These are phyloP conservation scores for Monosporozyma servazzii DNA, from an alignment of 805 yeast species.

Conservation along the genomic window DNA sequence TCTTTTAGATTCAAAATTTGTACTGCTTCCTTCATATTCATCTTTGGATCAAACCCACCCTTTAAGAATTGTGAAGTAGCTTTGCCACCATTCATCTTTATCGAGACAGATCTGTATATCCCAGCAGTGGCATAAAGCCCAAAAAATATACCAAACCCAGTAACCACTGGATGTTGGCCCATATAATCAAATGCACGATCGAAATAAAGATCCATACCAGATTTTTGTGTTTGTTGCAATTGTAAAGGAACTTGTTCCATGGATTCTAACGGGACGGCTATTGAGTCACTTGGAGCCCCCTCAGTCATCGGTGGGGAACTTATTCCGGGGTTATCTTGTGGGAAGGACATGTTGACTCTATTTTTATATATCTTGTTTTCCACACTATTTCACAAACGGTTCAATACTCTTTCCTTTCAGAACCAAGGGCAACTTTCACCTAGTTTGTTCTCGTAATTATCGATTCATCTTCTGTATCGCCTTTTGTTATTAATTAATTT, in stretches of 20 bases:
- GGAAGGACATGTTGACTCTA: neutral
- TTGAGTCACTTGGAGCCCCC: neutral
- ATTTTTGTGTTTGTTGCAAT: conserved; percentile 10
- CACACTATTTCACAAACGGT: too few species aligned
- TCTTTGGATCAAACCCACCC: conserved; percentile 89
- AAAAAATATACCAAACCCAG: conserved; percentile 62
- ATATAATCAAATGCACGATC: conserved; percentile 49
- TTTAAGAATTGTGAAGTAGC: conserved; percentile 1
- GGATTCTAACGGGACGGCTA: neutral
- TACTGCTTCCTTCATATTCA: conserved; percentile 82
- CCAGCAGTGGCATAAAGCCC: conserved; percentile 60
- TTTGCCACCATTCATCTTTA: conserved; percentile 49
- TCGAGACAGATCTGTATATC: conserved; percentile 40
- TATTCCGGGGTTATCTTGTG: neutral
- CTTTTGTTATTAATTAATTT: neutral
- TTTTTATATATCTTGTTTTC: too few species aligned
- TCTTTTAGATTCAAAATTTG: conserved; percentile 73
- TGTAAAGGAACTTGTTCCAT: neutral
- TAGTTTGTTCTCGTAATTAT: neutral
- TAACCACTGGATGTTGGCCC: conserved; percentile 68
- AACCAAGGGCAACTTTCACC: neutral
- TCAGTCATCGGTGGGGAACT: neutral
- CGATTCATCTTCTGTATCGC: neutral
- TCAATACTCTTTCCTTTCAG: too few species aligned
- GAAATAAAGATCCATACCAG: conserved; percentile 49